Evolutionary conservation across 2,329 filamentous ascomycete genomes (phyloP).

Genomic region (Chrysoporthe cubensis): DNA sequence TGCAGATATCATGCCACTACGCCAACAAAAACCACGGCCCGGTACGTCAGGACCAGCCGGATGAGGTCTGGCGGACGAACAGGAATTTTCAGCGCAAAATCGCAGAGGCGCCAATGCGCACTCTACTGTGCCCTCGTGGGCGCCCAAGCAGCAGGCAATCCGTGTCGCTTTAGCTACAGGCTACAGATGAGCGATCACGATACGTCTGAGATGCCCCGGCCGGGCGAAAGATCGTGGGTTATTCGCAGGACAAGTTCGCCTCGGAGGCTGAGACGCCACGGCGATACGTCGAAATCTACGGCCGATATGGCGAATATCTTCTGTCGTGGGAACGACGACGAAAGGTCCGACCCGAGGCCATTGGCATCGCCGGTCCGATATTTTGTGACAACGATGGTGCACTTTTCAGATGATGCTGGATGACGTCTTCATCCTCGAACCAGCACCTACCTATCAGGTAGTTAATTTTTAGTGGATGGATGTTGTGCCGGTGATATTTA

Average conservation of each 20-base stretch:
- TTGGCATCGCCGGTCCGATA: not conserved
- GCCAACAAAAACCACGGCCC: slow-evolving; percentile 17
- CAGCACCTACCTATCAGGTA: not conserved
- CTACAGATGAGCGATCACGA: not conserved
- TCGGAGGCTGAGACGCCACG: not conserved
- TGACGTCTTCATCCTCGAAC: not conserved
- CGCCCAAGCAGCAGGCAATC: not conserved
- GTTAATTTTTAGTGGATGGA: not conserved
- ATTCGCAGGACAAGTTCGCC: not conserved
- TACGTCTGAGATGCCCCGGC: not conserved
- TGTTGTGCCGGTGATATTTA: not conserved
- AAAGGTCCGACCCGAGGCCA: not conserved
- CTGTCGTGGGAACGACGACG: not conserved
- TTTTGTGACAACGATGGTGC: not conserved
- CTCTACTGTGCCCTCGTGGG: not conserved
- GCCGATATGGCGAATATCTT: not conserved
- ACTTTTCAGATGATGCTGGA: not conserved
- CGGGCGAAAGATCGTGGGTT: not conserved
- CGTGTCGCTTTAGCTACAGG: not conserved
- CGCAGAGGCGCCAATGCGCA: not conserved
- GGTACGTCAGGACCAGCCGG: slow-evolving; percentile 17
- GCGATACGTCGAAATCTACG: not conserved
- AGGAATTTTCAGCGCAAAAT: not conserved
- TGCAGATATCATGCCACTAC: slow-evolving; percentile 24
- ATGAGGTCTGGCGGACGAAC: not conserved